Evolutionary conservation across 2,329 filamentous ascomycete genomes (phyloP).

Genomic region (Trichophyton rubrum): DNA sequence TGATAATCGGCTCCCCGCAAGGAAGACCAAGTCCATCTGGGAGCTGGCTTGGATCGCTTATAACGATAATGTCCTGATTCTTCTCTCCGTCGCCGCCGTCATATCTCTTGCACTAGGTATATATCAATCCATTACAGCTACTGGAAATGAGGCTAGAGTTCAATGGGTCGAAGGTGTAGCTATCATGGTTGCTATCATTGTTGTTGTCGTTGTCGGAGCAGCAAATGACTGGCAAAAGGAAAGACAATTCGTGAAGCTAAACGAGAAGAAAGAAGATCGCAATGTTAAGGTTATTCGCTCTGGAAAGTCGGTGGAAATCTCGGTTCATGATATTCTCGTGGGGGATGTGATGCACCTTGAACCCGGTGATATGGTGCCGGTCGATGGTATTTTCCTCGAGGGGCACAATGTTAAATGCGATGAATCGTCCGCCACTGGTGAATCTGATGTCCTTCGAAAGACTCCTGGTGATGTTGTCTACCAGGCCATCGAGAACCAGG

Average conservation of each 20-base stretch:
- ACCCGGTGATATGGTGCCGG: conserved; percentile 59
- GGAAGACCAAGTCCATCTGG: conserved; percentile 56
- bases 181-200: conserved; percentile 52
- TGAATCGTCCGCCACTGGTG: conserved; percentile 64
- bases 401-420: conserved; percentile 57
- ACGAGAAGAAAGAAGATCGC: conserved; percentile 64
- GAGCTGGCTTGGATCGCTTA: conserved; percentile 67
- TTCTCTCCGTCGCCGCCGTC: conserved; percentile 57
- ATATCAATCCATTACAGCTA: conserved; percentile 55
- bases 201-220: conserved; percentile 51
- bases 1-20: conserved; percentile 54
- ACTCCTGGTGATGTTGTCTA: conserved; percentile 51
- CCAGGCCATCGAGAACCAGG: conserved; percentile 48
- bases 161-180: conserved; percentile 59
- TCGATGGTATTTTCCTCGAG: conserved; percentile 57
- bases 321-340: conserved; percentile 57
- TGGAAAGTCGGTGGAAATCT: conserved; percentile 56
- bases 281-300: conserved; percentile 65
- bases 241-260: conserved; percentile 53
- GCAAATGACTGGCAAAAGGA: conserved; percentile 58
- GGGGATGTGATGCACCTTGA: conserved; percentile 63
- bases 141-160: conserved; percentile 37
- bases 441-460: conserved; percentile 62
- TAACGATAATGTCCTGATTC: conserved; percentile 67
- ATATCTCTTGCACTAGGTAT: conserved; percentile 63